These are phyloP conservation scores for Chrysoporthe cubensis DNA, from an alignment of 2,329 filamentous ascomycete genomes.

Conservation along the genomic window DNA sequence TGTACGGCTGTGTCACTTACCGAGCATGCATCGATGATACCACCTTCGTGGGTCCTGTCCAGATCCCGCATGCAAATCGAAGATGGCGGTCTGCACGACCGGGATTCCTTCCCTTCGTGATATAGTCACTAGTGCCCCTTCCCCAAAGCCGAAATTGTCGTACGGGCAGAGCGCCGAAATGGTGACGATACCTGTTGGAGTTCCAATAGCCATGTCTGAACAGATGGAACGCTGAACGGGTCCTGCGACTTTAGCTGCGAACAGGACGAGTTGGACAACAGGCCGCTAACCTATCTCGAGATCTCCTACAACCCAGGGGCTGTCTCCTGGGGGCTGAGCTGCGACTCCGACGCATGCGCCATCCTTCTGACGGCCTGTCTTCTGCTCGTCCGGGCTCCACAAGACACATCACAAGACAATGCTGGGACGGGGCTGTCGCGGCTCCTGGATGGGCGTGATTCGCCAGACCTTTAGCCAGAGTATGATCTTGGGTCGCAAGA, in stretches of 20 bases:
- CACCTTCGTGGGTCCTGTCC: neutral
- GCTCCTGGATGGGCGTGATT: neutral
- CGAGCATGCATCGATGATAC: neutral
- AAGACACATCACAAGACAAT: conserved; percentile 4
- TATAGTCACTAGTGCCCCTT: neutral
- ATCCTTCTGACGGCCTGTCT: neutral
- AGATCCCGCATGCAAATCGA: conserved; percentile 3
- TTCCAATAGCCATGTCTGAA: neutral
- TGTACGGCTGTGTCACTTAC: neutral
- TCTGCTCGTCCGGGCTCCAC: neutral
- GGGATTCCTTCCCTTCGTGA: neutral
- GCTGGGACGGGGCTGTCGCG: neutral
- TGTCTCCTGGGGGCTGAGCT: neutral
- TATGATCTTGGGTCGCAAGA: neutral
- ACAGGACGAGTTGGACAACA: neutral
- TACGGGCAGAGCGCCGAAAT: neutral
- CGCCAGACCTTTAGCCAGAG: neutral
- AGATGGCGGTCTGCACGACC: conserved; percentile 15
- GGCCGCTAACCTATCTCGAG: neutral
- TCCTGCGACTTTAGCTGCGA: neutral
- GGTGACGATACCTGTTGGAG: neutral
- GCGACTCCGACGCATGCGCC: neutral
- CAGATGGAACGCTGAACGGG: neutral
- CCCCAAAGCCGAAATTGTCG: neutral
- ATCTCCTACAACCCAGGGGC: neutral